Conservation (phyloP, 257 asterid genomes). For the Petunia axillaris region DNA sequence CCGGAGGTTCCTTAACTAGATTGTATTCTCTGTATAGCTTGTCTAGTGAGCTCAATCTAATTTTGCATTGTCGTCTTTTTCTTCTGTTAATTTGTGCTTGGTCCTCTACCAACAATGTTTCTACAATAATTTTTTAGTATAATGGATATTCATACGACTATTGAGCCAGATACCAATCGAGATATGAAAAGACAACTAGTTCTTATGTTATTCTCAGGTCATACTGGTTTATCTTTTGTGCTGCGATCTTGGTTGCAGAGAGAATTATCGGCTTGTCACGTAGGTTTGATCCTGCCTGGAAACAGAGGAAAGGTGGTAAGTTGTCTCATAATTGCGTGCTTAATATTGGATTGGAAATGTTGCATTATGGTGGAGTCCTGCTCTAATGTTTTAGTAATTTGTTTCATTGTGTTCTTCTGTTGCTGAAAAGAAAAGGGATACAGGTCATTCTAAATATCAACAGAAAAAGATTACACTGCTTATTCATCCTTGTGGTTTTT, state of each 20-base stretch:
- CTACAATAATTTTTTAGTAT: slow-evolving; percentile 3
- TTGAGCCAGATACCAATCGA: background rate
- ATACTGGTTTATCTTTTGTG: background rate
- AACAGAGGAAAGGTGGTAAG: slow-evolving; percentile 13
- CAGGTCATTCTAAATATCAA: slow-evolving; percentile 16
- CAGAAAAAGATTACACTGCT: background rate
- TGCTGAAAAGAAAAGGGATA: slow-evolving; percentile 15
- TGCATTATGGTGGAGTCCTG: background rate
- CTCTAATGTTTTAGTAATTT: no score
- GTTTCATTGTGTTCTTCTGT: slow-evolving; percentile 1
- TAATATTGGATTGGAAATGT: slow-evolving; percentile 18
- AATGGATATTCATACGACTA: background rate
- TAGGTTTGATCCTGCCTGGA: slow-evolving; percentile 2
- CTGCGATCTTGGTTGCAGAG: background rate
- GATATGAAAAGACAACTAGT: background rate
- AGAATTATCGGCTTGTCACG: background rate
- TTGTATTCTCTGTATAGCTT: slow-evolving; percentile 10
- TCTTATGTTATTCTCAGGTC: background rate
- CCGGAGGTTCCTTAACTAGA: slow-evolving; percentile 4
- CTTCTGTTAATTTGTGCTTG: slow-evolving; percentile 21
- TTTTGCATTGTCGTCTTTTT: slow-evolving; percentile 1
- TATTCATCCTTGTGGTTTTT: background rate
- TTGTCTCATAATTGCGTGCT: slow-evolving; percentile 12
- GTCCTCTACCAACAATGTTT: background rate
- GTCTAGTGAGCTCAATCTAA: background rate